A percentile compares a stretch with the other conserved stretches of the same genome.
Conservation (phyloP, 306 rosid species). For the Crotalaria pallida region DNA sequence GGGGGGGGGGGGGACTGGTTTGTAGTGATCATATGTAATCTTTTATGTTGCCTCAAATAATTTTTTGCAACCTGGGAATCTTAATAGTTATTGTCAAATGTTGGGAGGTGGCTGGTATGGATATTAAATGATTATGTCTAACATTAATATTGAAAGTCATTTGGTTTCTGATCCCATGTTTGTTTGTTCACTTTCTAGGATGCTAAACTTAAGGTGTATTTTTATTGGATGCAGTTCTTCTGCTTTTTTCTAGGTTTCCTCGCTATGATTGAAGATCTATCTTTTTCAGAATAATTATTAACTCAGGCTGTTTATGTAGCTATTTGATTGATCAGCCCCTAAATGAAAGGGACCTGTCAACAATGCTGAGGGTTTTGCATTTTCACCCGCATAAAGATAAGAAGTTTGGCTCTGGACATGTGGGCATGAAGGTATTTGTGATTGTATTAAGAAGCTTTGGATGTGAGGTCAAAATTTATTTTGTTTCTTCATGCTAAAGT, state of each 20-base stretch:
- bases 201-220: neutral
- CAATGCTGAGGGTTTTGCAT: slow-evolving; percentile 48
- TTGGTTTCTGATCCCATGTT: neutral
- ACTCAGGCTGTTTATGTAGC: slow-evolving; percentile 40
- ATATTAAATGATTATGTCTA: neutral
- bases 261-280: neutral
- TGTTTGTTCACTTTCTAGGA: neutral
- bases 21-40: neutral
- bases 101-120: neutral
- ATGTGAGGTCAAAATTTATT: neutral
- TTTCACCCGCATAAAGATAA: slow-evolving; percentile 64
- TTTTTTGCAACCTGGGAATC: neutral
- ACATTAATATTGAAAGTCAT: neutral
- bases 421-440: slow-evolving; percentile 59
- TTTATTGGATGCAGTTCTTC: neutral
- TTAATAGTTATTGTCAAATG: neutral
- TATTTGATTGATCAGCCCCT: slow-evolving; percentile 49
- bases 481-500: slow-evolving; percentile 5
- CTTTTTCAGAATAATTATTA: slow-evolving; percentile 5
- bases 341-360: slow-evolving; percentile 52
- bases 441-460: neutral
- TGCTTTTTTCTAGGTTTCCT: slow-evolving; percentile 1
- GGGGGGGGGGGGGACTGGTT: neutral
- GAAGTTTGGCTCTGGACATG: slow-evolving; percentile 61
- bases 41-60: no score